These are phyloP conservation scores for Chenopodium quinoa DNA, from an alignment of 148 eudicot species.

Conservation along the genomic window DNA sequence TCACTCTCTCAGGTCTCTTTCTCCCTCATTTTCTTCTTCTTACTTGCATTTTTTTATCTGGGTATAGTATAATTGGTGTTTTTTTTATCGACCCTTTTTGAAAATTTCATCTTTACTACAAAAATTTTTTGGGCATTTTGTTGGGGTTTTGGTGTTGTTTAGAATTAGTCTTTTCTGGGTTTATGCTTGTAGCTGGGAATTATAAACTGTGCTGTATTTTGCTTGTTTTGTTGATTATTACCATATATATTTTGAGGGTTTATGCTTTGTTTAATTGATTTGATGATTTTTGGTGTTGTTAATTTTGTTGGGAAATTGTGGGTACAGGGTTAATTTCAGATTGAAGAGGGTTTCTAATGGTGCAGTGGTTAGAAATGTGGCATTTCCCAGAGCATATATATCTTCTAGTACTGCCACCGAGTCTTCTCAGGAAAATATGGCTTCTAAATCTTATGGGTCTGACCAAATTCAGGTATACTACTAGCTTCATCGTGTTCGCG, in stretches of 20 bases:
- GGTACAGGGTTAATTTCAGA: slow-evolving; percentile 47
- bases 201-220: not conserved
- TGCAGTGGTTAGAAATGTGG: slow-evolving; percentile 37
- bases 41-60: not conserved
- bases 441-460: slow-evolving; percentile 67
- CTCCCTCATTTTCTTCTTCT: not conserved
- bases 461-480: slow-evolving; percentile 91
- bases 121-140: not conserved
- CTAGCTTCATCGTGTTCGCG: not conserved
- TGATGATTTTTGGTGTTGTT: not conserved
- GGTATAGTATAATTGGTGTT: not conserved
- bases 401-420: slow-evolving; percentile 56
- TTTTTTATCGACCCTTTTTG: not conserved
- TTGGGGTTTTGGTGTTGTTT: not conserved
- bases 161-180: too few species aligned
- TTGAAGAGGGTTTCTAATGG: slow-evolving; percentile 39
- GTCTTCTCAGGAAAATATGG: slow-evolving; percentile 40
- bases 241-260: not conserved
- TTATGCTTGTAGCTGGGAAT: not conserved
- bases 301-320: not conserved
- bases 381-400: slow-evolving; percentile 58
- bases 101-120: not conserved
- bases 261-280: slow-evolving; percentile 1
- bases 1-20: slow-evolving; percentile 28
- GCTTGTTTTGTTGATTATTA: not conserved